phyloP scores from a whole-genome alignment of 2,329 filamentous ascomycete genomes.

The Aureobasidium sp. region DNA sequence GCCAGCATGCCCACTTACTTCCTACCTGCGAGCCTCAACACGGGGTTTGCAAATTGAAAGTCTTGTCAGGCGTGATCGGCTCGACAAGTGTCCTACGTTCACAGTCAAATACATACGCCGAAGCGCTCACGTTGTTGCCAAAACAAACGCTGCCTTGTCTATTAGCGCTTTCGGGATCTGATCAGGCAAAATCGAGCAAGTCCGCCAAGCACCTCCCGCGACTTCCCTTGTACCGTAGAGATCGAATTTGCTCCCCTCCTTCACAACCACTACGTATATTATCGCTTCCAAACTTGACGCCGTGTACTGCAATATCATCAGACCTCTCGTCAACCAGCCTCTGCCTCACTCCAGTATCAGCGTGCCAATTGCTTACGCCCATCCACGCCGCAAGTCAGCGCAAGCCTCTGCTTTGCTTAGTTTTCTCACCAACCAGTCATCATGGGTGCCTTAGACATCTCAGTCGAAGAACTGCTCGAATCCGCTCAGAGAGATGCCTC shows the following conservation, averaged over 20 bases:
- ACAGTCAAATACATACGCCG: neutral
- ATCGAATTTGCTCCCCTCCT: neutral
- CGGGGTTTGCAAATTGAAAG: too few relatives aligned
- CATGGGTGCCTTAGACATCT: slow-evolving; percentile 15
- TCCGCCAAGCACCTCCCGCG: neutral
- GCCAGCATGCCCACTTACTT: neutral
- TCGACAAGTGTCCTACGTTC: neutral
- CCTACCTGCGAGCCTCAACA: neutral
- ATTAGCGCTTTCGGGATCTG: neutral
- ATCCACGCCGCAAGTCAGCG: neutral
- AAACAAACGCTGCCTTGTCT: neutral
- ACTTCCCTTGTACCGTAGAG: neutral
- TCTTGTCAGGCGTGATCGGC: neutral
- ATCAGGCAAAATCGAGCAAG: neutral
- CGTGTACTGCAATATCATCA: neutral
- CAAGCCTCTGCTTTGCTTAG: neutral
- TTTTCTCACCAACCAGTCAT: slow-evolving; percentile 6
- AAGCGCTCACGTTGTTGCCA: neutral
- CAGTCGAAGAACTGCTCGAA: slow-evolving; percentile 82
- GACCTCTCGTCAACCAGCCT: neutral
- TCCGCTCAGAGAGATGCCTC: slow-evolving; percentile 32
- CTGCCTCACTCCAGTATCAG: neutral
- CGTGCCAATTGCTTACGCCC: neutral
- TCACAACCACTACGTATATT: neutral
- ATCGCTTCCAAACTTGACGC: neutral